Evolutionary conservation across 495 filamentous ascomycete genomes (phyloP).

Genomic region (Talaromyces ruber): DNA sequence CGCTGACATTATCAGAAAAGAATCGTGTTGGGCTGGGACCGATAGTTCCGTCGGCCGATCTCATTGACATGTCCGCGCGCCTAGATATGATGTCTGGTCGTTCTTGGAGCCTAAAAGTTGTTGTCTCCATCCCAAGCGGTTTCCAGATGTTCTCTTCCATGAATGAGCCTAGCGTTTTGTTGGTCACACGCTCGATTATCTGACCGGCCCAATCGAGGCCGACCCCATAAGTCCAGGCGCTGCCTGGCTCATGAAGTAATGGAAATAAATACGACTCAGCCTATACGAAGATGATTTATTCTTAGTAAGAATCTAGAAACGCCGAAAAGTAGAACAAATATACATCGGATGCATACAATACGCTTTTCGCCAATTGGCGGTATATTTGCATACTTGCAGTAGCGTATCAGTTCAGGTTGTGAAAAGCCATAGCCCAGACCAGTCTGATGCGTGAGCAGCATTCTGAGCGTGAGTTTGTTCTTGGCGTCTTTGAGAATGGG

Average conservation of each 20-base stretch:
- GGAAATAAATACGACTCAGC: conserved; percentile 13
- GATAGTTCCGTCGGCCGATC: background rate
- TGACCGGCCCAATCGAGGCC: conserved; percentile 50
- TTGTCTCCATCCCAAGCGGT: conserved; percentile 1
- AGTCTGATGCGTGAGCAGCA: conserved; percentile 45
- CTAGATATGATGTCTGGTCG: background rate
- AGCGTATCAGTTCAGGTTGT: background rate
- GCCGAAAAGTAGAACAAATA: too few species aligned
- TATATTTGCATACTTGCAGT: background rate
- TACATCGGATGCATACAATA: background rate
- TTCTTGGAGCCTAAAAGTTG: background rate
- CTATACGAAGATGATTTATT: background rate
- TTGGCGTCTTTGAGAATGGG: background rate
- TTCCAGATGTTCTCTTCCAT: background rate
- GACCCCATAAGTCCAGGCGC: conserved; percentile 44
- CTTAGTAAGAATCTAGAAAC: too few species aligned
- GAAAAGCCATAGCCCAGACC: conserved; percentile 12
- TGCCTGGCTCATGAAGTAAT: conserved; percentile 45
- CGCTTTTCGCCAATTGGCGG: background rate
- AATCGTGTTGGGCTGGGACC: background rate
- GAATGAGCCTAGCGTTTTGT: background rate
- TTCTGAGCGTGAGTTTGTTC: conserved; percentile 23
- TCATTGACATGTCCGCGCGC: background rate
- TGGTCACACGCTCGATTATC: background rate
- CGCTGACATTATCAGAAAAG: background rate